Evolutionary conservation across 2,329 filamentous ascomycete species (phyloP).

Genomic region (Trichothecium roseum): DNA sequence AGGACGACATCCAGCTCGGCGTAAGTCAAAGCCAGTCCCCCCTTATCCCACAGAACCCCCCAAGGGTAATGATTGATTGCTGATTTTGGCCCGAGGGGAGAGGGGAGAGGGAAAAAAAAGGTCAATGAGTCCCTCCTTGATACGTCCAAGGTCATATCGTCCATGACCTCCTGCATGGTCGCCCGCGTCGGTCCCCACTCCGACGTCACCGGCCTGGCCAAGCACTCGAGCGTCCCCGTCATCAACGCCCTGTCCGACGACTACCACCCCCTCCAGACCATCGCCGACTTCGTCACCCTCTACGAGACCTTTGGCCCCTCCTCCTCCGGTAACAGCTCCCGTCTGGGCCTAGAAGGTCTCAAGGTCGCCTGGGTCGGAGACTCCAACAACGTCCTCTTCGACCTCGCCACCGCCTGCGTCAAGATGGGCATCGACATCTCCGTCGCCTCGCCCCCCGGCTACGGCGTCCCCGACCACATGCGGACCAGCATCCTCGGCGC

Average conservation of each 20-base stretch:
- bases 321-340: constrained; percentile 19
- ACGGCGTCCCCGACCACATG: constrained; percentile 71
- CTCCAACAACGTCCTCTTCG: constrained; percentile 93
- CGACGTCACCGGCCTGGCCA: constrained; percentile 61
- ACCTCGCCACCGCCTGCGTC: constrained; percentile 76
- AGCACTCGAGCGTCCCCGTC: constrained; percentile 66
- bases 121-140: constrained; percentile 94
- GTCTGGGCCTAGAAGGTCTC: constrained; percentile 64
- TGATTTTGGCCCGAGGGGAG: too few relatives aligned
- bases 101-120: too few relatives aligned
- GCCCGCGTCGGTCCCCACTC: constrained; percentile 68
- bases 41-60: too few relatives aligned
- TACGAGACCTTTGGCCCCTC: constrained; percentile 59
- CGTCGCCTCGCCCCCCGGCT: constrained; percentile 78
- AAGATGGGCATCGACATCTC: constrained; percentile 82
- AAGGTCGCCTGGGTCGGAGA: constrained; percentile 96
- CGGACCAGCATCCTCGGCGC: constrained; percentile 59
- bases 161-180: constrained; percentile 77
- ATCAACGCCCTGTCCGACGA: constrained; percentile 84
- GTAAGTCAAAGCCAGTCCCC: constrained; percentile 38
- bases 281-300: constrained; percentile 90
- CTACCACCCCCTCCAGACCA: constrained; percentile 87
- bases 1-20: constrained; percentile 91
- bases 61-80: too few relatives aligned
- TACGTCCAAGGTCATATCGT: constrained; percentile 86